Evolutionary conservation across 345 rosid species (phyloP), one percentile per base, ranked within the genome.

Genomic region (Triadica sebifera): DNA sequence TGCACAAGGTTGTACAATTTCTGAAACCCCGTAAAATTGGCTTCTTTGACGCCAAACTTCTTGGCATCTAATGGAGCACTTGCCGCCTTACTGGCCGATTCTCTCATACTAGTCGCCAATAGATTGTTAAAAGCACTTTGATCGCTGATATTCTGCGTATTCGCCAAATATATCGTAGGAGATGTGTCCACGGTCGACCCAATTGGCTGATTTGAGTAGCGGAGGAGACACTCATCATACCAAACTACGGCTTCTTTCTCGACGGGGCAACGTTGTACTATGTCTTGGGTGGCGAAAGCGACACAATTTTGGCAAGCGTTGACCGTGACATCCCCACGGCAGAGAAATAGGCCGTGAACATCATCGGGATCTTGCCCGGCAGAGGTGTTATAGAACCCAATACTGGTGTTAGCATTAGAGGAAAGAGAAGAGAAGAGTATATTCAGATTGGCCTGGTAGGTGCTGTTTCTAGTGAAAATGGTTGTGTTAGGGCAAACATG

Each of bases 1-100:
- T 90, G 87, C 0, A 52, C 82, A 0, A 90, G 87, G 15, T 70
- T 65, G 74, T 78, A 90, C 17, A 90, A 50, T 0, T 45, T 65
- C 46, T 75, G 67, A 15, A 66, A 78, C 58, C 29, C 76, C 13
- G 77, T 61, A 43, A 74, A 67, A 20, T 74, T 25, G 5, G 24
- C 74, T 17, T 74, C 71, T 61, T 38, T 57, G 0, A 75, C 77
- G 0, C 86, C 90, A 34, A 82, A 88, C 70, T 78, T 86, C 19
- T 49, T 80, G 1, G 75, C 72, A 22, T 80, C 80, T 2, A 81
- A n/a, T 38, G 58, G 43, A 6, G 78, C 78, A 37, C 12, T 69
- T 3, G 72, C 70, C 1, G 78, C 86, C 70, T n/a, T 74, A 8
- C 41, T 8, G 0, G 82, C 50, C 22, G 17, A 45, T 1, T 77